Evolutionary conservation across 768 basidiomycete species (phyloP), one percentile per base, ranked within the genome.

Genomic region (Austroboletus eburneus): DNA sequence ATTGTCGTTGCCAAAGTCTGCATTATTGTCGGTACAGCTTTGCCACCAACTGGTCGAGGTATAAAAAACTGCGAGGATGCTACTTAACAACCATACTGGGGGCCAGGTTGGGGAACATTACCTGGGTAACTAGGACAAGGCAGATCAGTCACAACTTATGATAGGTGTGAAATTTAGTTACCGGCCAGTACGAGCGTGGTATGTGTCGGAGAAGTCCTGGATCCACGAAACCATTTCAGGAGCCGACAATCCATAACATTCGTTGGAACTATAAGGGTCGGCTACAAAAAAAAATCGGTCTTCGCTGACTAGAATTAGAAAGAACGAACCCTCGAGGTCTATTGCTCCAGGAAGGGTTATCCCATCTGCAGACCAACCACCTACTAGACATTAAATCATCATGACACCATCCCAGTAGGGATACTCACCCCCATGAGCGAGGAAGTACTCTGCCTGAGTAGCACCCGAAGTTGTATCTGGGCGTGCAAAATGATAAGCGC

Each of bases 21-120:
- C 64, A 45, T 72, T 78, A 59, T 82, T 78, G 0, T 77, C 80
- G 2, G 84, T 85, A 60, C 84, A 86, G 9, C 70, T 72, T 10
- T 54, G 76, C 84, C 84, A 86, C 83, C 83, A 85, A 58, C 75
- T 68, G 12, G 79, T 82, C 4, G 77, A 80, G 23, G 78, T 78
- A 53, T 84, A 84, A 46, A 83, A 80, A 33, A 78, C 44, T 3
- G 30, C 14, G 5, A 16, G 32, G 9, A 33, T 60, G 7, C 7
- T 27, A 27, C 12, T 23, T 50, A 20, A 18, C 37, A 39, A n/a
- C 7, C 18, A 2, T n/a, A n/a, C 18, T 18, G n/a, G 6, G 8
- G n/a, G 27, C 40, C 32, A 61, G 54, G 27, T 42, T 18, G 17
- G 12, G 22, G 34, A 2, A 34, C 18, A 16, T 5, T 25, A 27